Percentiles rank a stretch among this genome's conserved stretches.
Conservation (phyloP, 2,329 filamentous ascomycete genomes). For the Akanthomyces uredinophilus region DNA sequence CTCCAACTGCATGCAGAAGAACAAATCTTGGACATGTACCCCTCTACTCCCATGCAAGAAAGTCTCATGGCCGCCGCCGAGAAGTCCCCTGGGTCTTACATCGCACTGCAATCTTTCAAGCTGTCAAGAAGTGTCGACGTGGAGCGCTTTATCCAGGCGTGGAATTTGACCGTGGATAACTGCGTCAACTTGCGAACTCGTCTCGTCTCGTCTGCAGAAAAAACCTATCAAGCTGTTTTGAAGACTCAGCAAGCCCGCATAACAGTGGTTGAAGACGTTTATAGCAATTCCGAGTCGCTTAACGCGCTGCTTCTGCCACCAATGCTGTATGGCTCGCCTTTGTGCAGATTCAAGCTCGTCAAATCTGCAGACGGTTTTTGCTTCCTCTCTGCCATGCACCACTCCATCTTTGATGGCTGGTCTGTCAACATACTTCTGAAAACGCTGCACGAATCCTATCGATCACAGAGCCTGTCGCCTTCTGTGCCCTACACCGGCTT, state of each 20-base stretch:
- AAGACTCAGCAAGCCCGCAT: neutral
- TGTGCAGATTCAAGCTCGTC: neutral
- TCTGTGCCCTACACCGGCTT: neutral
- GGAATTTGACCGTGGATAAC: conserved; percentile 2
- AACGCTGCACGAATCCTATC: neutral
- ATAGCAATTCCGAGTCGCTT: neutral
- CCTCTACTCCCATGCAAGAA: neutral
- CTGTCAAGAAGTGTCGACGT: conserved; percentile 6
- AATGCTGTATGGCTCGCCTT: neutral
- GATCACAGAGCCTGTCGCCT: neutral
- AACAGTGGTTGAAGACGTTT: neutral
- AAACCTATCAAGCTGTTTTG: neutral
- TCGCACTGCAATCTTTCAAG: conserved; percentile 8
- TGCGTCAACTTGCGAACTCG: conserved; percentile 16
- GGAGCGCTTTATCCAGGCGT: conserved; percentile 12
- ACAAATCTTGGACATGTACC: neutral
- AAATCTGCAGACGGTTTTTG: neutral
- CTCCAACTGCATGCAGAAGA: neutral
- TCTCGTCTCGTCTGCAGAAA: neutral
- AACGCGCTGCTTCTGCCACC: neutral
- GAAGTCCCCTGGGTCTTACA: conserved; percentile 13
- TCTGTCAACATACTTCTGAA: neutral
- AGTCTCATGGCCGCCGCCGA: neutral
- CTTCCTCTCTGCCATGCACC: neutral
- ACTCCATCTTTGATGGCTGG: conserved; percentile 1